A percentile compares a stretch with the other conserved stretches of the same genome.
Conservation (phyloP, 352 stramenopile species). For the Phytophthora cactorum region DNA sequence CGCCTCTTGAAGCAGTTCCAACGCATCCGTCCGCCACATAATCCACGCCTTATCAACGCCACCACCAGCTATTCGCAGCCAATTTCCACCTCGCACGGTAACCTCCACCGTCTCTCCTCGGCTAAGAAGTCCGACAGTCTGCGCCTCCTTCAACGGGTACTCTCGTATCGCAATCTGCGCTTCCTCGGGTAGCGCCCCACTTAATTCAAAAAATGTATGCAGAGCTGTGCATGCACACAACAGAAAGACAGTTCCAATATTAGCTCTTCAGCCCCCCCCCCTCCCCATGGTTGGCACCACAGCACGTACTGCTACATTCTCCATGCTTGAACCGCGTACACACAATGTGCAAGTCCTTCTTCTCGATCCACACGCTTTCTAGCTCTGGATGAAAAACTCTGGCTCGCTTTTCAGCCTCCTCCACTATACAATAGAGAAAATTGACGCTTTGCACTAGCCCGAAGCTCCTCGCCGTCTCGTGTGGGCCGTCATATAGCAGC, state of each 20-base stretch:
- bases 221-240: conserved; percentile 12
- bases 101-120: conserved; percentile 64
- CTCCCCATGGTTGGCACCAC: not conserved
- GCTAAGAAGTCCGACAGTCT: conserved; percentile 59
- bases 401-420: conserved; percentile 31
- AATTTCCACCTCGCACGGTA: conserved; percentile 48
- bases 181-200: conserved; percentile 57
- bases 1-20: conserved; percentile 56
- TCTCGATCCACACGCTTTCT: conserved; percentile 64
- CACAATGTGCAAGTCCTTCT: conserved; percentile 45
- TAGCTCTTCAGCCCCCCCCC: conserved; percentile 3
- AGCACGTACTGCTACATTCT: conserved; percentile 53
- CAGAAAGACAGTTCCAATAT: conserved; percentile 17
- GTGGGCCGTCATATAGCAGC: conserved; percentile 47
- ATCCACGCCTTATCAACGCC: conserved; percentile 57
- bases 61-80: conserved; percentile 52
- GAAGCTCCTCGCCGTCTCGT: conserved; percentile 32
- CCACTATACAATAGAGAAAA: conserved; percentile 56
- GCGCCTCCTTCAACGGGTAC: conserved; percentile 68
- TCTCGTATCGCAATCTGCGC: conserved; percentile 71
- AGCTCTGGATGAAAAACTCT: conserved; percentile 55
- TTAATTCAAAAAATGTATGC: conserved; percentile 72
- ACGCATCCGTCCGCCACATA: conserved; percentile 65
- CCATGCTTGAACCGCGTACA: conserved; percentile 52
- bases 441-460: conserved; percentile 41